A percentile compares a stretch with the other conserved stretches of the same genome.
These are phyloP conservation scores for Copromyces sp. DNA, from an alignment of 495 filamentous ascomycete species.

Conservation along the genomic window DNA sequence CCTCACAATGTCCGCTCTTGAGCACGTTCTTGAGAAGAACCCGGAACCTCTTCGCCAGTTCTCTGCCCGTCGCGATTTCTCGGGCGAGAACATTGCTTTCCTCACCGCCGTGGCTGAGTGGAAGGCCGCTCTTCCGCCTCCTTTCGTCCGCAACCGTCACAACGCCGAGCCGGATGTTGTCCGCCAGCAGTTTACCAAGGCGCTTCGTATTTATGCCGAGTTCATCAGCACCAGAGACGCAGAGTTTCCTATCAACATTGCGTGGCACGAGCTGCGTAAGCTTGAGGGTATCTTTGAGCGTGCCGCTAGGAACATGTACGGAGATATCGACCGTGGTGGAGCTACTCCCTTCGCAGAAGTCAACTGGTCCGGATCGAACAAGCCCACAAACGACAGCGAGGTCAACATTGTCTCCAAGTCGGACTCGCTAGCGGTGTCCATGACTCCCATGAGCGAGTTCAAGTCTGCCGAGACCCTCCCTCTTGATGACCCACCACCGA, in stretches of 20 bases:
- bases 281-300: conserved; percentile 24
- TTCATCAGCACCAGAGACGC: conserved; percentile 46
- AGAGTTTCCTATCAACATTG: conserved; percentile 56
- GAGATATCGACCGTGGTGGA: conserved; percentile 4
- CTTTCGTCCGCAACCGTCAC: conserved; percentile 12
- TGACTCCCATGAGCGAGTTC: background rate
- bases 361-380: conserved; percentile 1
- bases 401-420: conserved; percentile 8
- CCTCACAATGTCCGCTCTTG: conserved; percentile 49
- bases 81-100: conserved; percentile 60
- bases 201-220: conserved; percentile 47
- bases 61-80: conserved; percentile 53
- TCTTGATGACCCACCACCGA: background rate
- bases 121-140: conserved; percentile 26
- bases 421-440: background rate
- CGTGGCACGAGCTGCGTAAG: conserved; percentile 18
- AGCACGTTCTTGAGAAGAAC: conserved; percentile 46
- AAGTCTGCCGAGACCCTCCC: background rate
- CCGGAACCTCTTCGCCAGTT: conserved; percentile 47
- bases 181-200: conserved; percentile 37
- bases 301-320: conserved; percentile 15
- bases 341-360: conserved; percentile 16
- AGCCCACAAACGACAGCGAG: conserved; percentile 4
- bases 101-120: conserved; percentile 47
- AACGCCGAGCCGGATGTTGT: conserved; percentile 12